Evolutionary conservation across 148 eudicot species (phyloP), one percentile per base, ranked within the genome.

Genomic region (Rhododendron griersonianum): DNA sequence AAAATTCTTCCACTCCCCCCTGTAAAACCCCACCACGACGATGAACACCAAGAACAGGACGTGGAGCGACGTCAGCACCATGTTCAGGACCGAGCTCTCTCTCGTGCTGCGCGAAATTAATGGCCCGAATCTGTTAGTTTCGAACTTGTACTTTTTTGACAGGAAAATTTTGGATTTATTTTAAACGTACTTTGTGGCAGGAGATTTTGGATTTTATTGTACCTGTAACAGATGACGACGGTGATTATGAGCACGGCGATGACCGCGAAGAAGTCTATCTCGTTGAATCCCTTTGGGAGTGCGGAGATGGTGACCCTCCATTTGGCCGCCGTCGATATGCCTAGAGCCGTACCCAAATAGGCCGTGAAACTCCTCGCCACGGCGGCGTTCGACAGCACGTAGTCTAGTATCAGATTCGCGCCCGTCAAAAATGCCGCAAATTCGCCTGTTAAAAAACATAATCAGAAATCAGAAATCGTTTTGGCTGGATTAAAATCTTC

Each of bases 181-280:
- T 41, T 41, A 6, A 41, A 41, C 1, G 45, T 41, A 41, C 45
- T 41, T 41, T 6, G 0, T 6, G 45, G 45, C 45, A 41, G 45
- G 45, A 41, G 45, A 41, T 41, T 41, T 41, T 41, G 45, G 45
- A 41, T 41, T 41, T 41, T 41, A 41, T 41, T 71, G 4, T 7
- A 96, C 99, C 99, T 96, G 96, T 96, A 95, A 87, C 96, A 97
- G 83, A 95, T 97, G 78, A 94, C 83, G 86, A 97, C 63, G 61
- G 99, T 97, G 88, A 97, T 91, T 61, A 91, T 81, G 79, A 97
- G 87, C 59, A 95, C 92, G 55, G 95, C 93, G 81, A 89, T 90
- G 45, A 95, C 95, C 2, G 99, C 98, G 65, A 97, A 88, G 78
- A 93, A 35, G 87, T 97, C 99, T 78, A 97, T 90, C 83, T 97